phyloP scores from a whole-genome alignment of 78 protist species.

The Monocercomonoides exilis region DNA sequence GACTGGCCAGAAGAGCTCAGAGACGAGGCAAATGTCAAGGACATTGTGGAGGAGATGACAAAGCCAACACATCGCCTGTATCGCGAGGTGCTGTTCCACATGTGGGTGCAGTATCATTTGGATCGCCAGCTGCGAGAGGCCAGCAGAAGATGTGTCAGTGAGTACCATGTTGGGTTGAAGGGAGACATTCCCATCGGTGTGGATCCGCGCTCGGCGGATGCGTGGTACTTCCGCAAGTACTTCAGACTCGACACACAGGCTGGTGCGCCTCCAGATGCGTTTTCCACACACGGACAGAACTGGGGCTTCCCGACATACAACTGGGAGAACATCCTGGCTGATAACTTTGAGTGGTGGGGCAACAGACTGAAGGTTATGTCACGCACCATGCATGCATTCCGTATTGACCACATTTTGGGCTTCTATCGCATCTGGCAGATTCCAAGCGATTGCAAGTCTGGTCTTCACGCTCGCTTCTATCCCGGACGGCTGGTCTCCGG shows the following conservation, averaged over 20 bases:
- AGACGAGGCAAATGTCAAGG: not conserved
- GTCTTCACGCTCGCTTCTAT: constrained; percentile 47
- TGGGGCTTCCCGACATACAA: constrained; percentile 88
- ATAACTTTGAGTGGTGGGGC: constrained; percentile 77
- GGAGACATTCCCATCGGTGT: constrained; percentile 87
- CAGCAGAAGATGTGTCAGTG: constrained; percentile 2
- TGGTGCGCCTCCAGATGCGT: constrained; percentile 82
- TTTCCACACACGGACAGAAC: constrained; percentile 67
- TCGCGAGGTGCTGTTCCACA: constrained; percentile 39
- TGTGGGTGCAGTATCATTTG: constrained; percentile 60
- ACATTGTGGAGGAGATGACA: not conserved
- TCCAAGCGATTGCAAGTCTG: constrained; percentile 35
- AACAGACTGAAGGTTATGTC: constrained; percentile 55
- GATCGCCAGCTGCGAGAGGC: constrained; percentile 58
- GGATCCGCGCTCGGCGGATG: constrained; percentile 47
- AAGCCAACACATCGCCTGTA: constrained; percentile 20
- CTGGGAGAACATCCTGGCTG: constrained; percentile 64
- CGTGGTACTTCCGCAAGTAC: constrained; percentile 48
- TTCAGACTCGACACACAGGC: constrained; percentile 51
- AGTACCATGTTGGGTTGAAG: constrained; percentile 50
- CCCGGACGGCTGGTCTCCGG: constrained; percentile 6
- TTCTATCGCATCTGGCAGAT: constrained; percentile 82
- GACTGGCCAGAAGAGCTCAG: constrained; percentile 43
- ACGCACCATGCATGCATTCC: constrained; percentile 63
- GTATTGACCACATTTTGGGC: constrained; percentile 82